Evolutionary conservation across 2,329 filamentous ascomycete species (phyloP), one percentile per base, ranked within the genome.

Genomic region (Cercospora sojina): DNA sequence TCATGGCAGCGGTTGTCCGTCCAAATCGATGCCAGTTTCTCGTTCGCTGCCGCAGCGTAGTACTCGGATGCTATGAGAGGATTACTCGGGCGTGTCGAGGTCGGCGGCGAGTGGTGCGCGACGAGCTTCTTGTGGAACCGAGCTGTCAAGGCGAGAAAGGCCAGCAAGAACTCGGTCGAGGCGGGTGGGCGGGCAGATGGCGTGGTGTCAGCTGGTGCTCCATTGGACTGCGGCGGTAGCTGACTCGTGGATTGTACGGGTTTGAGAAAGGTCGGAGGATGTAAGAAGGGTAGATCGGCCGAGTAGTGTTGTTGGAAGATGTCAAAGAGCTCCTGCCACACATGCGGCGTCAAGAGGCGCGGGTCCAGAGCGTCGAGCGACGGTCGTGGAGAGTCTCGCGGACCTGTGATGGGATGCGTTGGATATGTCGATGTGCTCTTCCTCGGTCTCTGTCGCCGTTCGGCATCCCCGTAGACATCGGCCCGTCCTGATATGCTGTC

Each of bases 231-330:
- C 5, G 68, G 57, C 3, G 66, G 65, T 23, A 66, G 59, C 69
- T 38, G 67, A 64, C 47, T 74, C 72, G 62, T 77, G 74, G 3
- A 13, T 18, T 76, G 74, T 8, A 84, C 79, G 66, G 83, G 83
- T 57, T 81, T 79, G 62, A 85, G 77, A 70, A 91, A 86, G 0
- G 86, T 89, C 2, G 87, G 84, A 5, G 88, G 80, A 74, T 92
- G 90, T 7, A 92, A 76, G 73, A 92, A 92, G 0, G 90, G 87
- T 43, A 92, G 82, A 74, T 92, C 90, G 1, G 89, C 88, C 0
- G 88, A 87, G 75, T 89, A 92, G 74, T 92, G 89, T 49, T 88
- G 81, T 72, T 89, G 87, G 76, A 89, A 92, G 29, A 91, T 86
- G 71, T 87, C 86, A 71, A 90, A 89, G 41, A 92, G 79, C 72